phyloP scores from a whole-genome alignment of 2,329 filamentous ascomycete species.

The Zalaria obscura region DNA sequence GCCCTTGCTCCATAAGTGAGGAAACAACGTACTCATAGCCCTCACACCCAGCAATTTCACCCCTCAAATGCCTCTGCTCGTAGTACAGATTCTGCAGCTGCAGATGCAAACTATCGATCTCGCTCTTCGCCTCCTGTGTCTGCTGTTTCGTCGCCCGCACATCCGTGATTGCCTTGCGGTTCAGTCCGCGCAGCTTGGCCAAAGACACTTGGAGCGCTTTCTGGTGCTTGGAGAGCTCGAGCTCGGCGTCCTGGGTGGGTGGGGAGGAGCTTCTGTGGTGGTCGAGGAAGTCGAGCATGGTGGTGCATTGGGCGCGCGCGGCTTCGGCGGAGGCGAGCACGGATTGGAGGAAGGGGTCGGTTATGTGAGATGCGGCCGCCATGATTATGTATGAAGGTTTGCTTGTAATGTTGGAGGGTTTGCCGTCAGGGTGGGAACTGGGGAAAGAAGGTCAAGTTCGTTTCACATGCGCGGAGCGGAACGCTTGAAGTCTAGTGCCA shows the following conservation, averaged over 20 bases:
- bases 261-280: constrained; percentile 23
- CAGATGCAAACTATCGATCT: constrained; percentile 82
- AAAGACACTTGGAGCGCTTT: constrained; percentile 69
- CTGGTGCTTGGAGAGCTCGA: constrained; percentile 58
- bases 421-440: too few relatives aligned
- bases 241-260: constrained; percentile 33
- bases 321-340: constrained; percentile 61
- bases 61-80: constrained; percentile 78
- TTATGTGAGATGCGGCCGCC: constrained; percentile 25
- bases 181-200: constrained; percentile 65
- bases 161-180: constrained; percentile 66
- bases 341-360: constrained; percentile 49
- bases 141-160: constrained; percentile 74
- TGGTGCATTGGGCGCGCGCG: constrained; percentile 57
- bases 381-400: too few relatives aligned
- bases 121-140: constrained; percentile 76
- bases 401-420: too few relatives aligned
- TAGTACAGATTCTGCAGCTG: constrained; percentile 95
- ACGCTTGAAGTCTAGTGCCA: too few relatives aligned
- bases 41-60: constrained; percentile 82
- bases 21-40: constrained; percentile 64
- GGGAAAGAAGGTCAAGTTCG: too few relatives aligned
- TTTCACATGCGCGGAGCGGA: too few relatives aligned
- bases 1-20: constrained; percentile 5
- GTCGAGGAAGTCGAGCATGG: constrained; percentile 41